Evolutionary conservation across 1,284 basidiomycete species (phyloP).

Genomic region (Coniferiporia sulphurascens): DNA sequence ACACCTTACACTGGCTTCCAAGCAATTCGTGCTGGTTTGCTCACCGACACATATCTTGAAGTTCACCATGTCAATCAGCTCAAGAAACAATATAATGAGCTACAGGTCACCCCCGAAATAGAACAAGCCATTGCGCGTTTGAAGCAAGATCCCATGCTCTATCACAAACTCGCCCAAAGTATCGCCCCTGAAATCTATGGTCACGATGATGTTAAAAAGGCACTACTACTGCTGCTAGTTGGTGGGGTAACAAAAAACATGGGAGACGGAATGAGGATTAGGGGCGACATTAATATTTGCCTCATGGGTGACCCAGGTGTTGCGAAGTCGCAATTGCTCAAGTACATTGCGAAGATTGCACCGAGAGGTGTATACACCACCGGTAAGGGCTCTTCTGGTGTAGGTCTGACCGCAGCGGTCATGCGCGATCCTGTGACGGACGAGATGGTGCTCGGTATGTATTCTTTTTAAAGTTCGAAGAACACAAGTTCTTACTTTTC

Average conservation of each 20-base stretch:
- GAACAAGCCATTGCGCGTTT: conserved; percentile 67
- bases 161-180: conserved; percentile 78
- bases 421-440: conserved; percentile 99
- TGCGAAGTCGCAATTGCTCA: conserved; percentile 96
- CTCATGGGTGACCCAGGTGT: conserved; percentile 99
- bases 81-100: conserved; percentile 95
- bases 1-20: conserved; percentile 87
- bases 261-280: conserved; percentile 97
- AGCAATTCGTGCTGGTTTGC: conserved; percentile 87
- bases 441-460: conserved; percentile 92
- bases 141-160: conserved; percentile 73
- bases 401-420: conserved; percentile 97
- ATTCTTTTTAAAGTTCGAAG: not conserved
- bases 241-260: conserved; percentile 95
- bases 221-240: conserved; percentile 88
- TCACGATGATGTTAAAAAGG: conserved; percentile 97
- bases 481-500: conserved; percentile 16
- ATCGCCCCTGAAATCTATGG: conserved; percentile 99
- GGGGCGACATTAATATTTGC: conserved; percentile 97
- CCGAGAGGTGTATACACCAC: conserved; percentile 98
- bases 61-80: conserved; percentile 88
- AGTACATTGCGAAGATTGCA: conserved; percentile 98
- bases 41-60: conserved; percentile 98
- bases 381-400: conserved; percentile 95
- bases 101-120: conserved; percentile 90